These are phyloP conservation scores for Collybia nuda DNA, from an alignment of 768 basidiomycete species.

Conservation along the genomic window DNA sequence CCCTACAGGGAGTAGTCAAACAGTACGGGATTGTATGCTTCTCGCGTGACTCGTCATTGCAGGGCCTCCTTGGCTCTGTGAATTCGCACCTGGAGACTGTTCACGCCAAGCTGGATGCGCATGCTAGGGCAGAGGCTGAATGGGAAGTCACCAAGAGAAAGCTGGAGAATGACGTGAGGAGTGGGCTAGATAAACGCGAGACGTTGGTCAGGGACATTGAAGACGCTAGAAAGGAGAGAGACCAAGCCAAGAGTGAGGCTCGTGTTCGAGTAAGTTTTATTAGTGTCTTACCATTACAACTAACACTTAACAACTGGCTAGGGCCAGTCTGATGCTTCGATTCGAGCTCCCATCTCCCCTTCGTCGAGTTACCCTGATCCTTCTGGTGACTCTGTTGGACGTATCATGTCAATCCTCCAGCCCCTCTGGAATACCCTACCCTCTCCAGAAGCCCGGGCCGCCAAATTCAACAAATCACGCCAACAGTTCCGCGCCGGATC, in stretches of 20 bases:
- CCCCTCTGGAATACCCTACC: slow-evolving; percentile 84
- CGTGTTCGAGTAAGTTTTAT: slow-evolving; percentile 35
- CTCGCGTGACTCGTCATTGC: slow-evolving; percentile 49
- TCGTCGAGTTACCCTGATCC: slow-evolving; percentile 9
- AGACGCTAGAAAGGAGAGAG: slow-evolving; percentile 48
- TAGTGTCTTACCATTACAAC: slow-evolving; percentile 6
- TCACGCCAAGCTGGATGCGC: slow-evolving; percentile 40
- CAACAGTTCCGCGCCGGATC: slow-evolving; percentile 51
- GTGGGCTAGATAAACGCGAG: slow-evolving; percentile 46
- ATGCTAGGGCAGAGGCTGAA: slow-evolving; percentile 42
- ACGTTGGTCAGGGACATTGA: slow-evolving; percentile 52
- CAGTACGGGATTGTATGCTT: slow-evolving; percentile 57
- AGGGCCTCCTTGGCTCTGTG: slow-evolving; percentile 48
- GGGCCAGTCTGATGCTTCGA: neutral
- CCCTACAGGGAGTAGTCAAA: slow-evolving; percentile 52
- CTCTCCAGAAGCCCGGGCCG: slow-evolving; percentile 77
- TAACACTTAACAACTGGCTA: neutral
- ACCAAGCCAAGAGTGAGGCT: slow-evolving; percentile 43
- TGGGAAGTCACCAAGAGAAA: slow-evolving; percentile 45
- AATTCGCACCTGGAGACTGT: slow-evolving; percentile 51
- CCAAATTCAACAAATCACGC: slow-evolving; percentile 47
- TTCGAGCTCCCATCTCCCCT: slow-evolving; percentile 13
- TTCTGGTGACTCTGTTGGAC: slow-evolving; percentile 43
- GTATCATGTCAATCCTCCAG: slow-evolving; percentile 60
- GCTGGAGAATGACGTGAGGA: slow-evolving; percentile 50